Base-by-base conservation (phyloP, 2,329 filamentous ascomycete genomes). In the Calonectria henricotiae region DNA sequence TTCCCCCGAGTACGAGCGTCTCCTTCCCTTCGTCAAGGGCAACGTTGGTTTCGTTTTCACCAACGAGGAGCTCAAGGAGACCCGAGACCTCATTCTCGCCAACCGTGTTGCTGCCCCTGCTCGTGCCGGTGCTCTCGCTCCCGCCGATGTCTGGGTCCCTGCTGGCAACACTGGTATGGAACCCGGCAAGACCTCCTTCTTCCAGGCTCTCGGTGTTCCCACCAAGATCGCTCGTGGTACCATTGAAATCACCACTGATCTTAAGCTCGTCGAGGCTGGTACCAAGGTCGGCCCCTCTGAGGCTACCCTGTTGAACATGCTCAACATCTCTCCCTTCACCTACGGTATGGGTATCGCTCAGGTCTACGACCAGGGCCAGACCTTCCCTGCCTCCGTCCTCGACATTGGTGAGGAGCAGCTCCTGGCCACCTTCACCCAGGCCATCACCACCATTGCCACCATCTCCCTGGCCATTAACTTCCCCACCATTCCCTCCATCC, bases 181-280 rank as follows among this genome's bases (percentile, higher is more conserved):
- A 88, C 97, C 96, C 85, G 97, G 97, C 87, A 99, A 99, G 94
- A 99, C 96, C 83, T 98, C 96, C 85, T 99, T 99, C 95, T 99
- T 99, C 95, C 96, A 99, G 93, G 96, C 96, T 82, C 96, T 99
- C 87, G 96, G 96, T 94, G 95, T 99, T 85, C 96, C 96, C 84
- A 99, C 96, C 91, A 99, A 99, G 95, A 99, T 99, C 89, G 96
- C 96, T 85, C 96, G 96, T 97, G 97, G 96, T 97, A 99, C 96
- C 88, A 99, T 99, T 88, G 96, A 99, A 94, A 99, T 99, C 84
- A 98, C 95, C 76, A 89, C 92, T 81, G 96, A 99, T 84, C 90
- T 99, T 81, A 98, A 98, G 94, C 94, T 99, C 86, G 93, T 98
- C 83, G 95, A 98, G 90, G 91, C 94, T 77, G 92, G 92, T 80